Evolutionary conservation across 2,329 filamentous ascomycete species (phyloP), one percentile per base, ranked within the genome.

Genomic region (Fusarium veterinarium): DNA sequence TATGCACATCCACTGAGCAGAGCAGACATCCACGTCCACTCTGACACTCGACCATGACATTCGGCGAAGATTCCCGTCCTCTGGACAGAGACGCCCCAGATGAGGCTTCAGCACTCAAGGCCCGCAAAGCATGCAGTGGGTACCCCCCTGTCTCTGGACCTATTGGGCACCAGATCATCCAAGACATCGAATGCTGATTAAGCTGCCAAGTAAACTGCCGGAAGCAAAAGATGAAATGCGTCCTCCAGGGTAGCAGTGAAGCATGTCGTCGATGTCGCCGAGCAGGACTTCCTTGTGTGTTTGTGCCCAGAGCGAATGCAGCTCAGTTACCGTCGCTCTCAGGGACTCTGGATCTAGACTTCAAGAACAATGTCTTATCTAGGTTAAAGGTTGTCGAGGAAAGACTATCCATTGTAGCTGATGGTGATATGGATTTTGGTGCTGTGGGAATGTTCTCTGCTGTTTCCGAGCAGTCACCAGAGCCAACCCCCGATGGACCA

Each of bases 201-300:
- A 31, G 49, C 25, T 12, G 30, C n/a, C 31, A 13, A 67, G 64
- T 67, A 12, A 67, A 67, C 8, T 67, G 62, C 37, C 63, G 64
- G 19, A 67, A 67, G 40, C 64, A 67, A 8, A 67, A 67, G 28
- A 67, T 67, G 62, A 67, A 67, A 67, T 67, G 62, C 16, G 64
- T 67, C 17, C 31, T 67, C 19, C 64, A 67, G 64, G 62, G 62
- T 61, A 67, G 37, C 17, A 67, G 9, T 10, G 64, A 67, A n/a
- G 40, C 53, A 5, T 67, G 64, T 8, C 63, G 64, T n/a, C 64
- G 62, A 37, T 67, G 64, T 40, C 62, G 45, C 16, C 64, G 62
- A 14, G 62, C 62, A 23, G 64, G 64, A 10, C 19, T 67, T 5
- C 63, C 64, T 8, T 67, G 64, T 14, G 64, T 67, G 0, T 67